A percentile compares a stretch with the other conserved stretches of the same genome.
Evolutionary conservation across 441 rosid species (phyloP).

Genomic region (Populus hybrid): DNA sequence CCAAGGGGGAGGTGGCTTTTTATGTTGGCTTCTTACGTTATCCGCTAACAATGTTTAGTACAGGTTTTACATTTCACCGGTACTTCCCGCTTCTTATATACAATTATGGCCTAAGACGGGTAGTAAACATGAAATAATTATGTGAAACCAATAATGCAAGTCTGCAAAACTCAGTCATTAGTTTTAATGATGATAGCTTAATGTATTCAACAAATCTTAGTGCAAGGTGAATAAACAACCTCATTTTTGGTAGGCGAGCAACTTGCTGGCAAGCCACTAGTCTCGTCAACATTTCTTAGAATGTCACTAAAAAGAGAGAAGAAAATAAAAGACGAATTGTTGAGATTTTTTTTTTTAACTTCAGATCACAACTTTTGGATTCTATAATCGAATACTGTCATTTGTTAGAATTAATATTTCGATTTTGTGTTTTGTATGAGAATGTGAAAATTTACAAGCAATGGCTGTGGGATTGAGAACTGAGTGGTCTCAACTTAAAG

Average conservation of each 20-base stretch:
- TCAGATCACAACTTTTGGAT: not conserved
- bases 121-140: not conserved
- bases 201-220: not conserved
- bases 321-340: not conserved
- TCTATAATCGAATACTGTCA: not conserved
- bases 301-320: not conserved
- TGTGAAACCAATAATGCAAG: not conserved
- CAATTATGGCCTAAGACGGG: not conserved
- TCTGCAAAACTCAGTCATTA: not conserved
- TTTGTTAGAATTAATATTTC: not conserved
- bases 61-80: not conserved
- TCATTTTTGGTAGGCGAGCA: not conserved
- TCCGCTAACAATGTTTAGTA: not conserved
- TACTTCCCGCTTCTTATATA: not conserved
- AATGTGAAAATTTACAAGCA: not conserved
- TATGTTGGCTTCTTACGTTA: not conserved
- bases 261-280: not conserved
- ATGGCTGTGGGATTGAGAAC: not conserved
- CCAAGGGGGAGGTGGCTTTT: not conserved
- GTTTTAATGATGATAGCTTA: not conserved
- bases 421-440: not conserved
- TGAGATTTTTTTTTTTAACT: not conserved
- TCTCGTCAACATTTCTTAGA: not conserved
- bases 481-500: not conserved
- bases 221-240: not conserved